These are phyloP conservation scores for Ogataea thermomethanolica DNA, from an alignment of 805 yeast genomes.

Conservation along the genomic window DNA sequence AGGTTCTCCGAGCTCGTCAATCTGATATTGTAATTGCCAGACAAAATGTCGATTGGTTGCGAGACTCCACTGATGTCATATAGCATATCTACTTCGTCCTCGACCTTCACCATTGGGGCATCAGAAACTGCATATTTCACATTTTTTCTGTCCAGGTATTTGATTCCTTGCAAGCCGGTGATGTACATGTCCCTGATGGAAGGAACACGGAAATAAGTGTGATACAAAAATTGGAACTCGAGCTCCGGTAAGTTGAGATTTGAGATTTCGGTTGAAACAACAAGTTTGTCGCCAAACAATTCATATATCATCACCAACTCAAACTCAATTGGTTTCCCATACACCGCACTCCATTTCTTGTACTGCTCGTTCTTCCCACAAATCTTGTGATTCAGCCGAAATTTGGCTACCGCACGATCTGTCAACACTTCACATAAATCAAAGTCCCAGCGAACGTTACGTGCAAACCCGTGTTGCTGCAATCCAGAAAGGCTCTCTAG, in stretches of 20 bases:
- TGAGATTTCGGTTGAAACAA: constrained; percentile 5
- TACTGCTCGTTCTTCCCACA: constrained; percentile 7
- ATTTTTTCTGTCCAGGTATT: constrained; percentile 13
- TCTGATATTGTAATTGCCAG: constrained; percentile 16
- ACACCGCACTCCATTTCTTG: constrained; percentile 15
- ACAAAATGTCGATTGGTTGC: constrained; percentile 11
- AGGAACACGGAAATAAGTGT: constrained; percentile 20
- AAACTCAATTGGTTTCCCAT: constrained; percentile 13
- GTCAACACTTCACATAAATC: constrained; percentile 18
- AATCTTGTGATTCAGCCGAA: constrained; percentile 8
- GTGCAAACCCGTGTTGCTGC: constrained; percentile 24
- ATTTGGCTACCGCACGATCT: constrained; percentile 15
- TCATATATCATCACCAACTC: constrained; percentile 12
- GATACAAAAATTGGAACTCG: constrained; percentile 22
- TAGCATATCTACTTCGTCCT: constrained; percentile 16
- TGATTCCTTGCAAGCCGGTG: constrained; percentile 17
- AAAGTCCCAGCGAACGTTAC: constrained; percentile 21
- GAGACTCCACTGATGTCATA: not conserved
- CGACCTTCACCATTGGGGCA: constrained; percentile 16
- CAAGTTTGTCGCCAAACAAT: constrained; percentile 8
- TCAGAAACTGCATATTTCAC: constrained; percentile 5
- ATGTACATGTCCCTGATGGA: constrained; percentile 18
- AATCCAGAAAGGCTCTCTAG: constrained; percentile 15
- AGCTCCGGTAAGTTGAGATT: constrained; percentile 12
- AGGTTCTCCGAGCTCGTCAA: constrained; percentile 13